Base-by-base conservation (phyloP, 75 land plant species). In the Picea sitchensis region DNA sequence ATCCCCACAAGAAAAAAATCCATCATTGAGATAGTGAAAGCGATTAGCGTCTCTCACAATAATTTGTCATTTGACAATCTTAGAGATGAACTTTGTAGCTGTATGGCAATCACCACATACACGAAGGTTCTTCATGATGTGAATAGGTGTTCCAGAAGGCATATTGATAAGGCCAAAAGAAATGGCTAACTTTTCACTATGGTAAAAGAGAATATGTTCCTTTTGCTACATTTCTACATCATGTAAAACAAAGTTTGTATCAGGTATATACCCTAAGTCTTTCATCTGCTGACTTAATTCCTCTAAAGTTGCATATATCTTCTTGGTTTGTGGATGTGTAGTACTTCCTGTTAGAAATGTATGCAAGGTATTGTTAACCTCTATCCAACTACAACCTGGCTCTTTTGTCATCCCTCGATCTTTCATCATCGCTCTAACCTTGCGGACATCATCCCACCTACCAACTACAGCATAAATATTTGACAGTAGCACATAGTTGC, bases 101-200 rank as follows among this genome's bases (percentile, higher is more conserved):
- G 64, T 20, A 23, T 62, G 64, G 23, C 64, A 62, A 62, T 62
- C 64, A 62, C 64, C 20, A 20, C 64, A 62, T 21, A 62, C 23
- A 20, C 64, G 20, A 23, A 62, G 64, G 23, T 62, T 62, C n/a
- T 62, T 62, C 20, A 62, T 20, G 64, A 62, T 62, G 21, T 21
- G 20, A 62, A 62, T 18, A 20, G 64, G 64, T 21, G 9, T 62
- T 20, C 20, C 64, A 18, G 5, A 1, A 20, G 64, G 64, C 64
- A 62, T 20, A 62, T 21, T 62, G 64, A 20, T 21, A 62, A 62
- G 20, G 64, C 64, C 64, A 62, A 62, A 62, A 62, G 64, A n/a
- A 62, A 62, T 62, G 64, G 64, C 64, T 21, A 62, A 12, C n/a
- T 62, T 62, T 62, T 62, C 64, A 62, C 64, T 62, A 23, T 62